These are phyloP conservation scores for Jatropha podagrica DNA, from an alignment of 441 rosid genomes.

Conservation along the genomic window DNA sequence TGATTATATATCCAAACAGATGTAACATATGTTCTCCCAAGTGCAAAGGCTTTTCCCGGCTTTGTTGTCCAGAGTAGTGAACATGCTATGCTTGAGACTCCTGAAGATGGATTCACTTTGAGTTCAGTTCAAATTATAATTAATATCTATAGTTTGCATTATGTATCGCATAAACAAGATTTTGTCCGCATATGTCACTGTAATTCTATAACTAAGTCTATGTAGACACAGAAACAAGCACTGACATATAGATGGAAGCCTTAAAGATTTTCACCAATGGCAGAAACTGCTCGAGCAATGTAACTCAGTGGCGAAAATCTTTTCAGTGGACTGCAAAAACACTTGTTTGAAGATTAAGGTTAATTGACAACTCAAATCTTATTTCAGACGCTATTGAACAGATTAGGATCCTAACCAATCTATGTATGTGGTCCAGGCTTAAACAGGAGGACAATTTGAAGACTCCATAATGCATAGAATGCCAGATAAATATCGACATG, in stretches of 20 bases:
- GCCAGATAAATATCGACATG: constrained; percentile 4
- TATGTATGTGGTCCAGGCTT: background rate
- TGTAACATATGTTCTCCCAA: background rate
- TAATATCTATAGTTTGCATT: background rate
- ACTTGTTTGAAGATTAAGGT: background rate
- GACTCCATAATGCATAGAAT: background rate
- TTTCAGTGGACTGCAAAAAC: background rate
- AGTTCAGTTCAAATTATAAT: background rate
- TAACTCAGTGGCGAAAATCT: background rate
- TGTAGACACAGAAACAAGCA: background rate
- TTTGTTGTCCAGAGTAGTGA: background rate
- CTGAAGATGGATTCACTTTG: background rate
- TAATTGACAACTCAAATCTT: background rate
- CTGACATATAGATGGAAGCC: background rate
- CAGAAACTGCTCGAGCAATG: background rate
- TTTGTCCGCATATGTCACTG: background rate
- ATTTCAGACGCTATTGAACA: background rate
- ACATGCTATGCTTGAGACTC: too few species aligned
- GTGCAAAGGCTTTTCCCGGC: background rate
- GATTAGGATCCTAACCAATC: background rate
- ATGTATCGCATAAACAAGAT: background rate
- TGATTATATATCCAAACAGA: background rate
- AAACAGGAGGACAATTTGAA: background rate
- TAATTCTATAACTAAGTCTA: background rate
- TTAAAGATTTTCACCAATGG: background rate